Evolutionary conservation across 768 basidiomycete genomes (phyloP), one percentile per base, ranked within the genome.

Genomic region (Lactarius sp.): DNA sequence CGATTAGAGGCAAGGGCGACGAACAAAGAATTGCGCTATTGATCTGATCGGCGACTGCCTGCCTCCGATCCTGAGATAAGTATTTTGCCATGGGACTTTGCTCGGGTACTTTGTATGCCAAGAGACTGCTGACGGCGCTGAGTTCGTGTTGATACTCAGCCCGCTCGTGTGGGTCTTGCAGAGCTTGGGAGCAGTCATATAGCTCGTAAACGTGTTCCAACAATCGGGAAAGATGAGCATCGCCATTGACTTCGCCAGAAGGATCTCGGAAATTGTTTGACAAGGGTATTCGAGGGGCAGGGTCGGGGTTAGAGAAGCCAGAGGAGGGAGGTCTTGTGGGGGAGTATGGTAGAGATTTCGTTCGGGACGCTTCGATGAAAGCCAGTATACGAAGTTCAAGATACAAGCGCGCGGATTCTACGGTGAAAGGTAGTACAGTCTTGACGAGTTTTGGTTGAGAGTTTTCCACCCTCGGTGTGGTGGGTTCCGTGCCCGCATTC

Each of bases 321-420:
- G 57, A 59, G 18, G 18, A 34, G 33, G 51, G 3, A 20, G 61
- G 16, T 18, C 31, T 39, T 47, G 65, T 56, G 44, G 71, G 62
- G 31, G 75, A 73, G 69, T 80, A 81, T 3, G 75, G 75, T 18
- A 92, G 78, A 4, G 90, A 88, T 13, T 82, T 72, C 2, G 88
- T 88, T 34, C 93, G 85, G 66, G 92, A 85, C 22, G 86, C 82
- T 74, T 98, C 95, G 70, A 91, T 86, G 76, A 97, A 98, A 2
- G 84, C 83, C 47, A 90, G 86, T 53, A 97, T 90, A 55, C 87
- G 88, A 44, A 98, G 85, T 71, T 97, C 94, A 65, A 98, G 81
- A 18, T 79, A 77, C 57, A 96, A 79, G 69, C 94, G 91, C 1
- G 78, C 73, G n/a, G 93, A 88, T 52, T 87, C 80, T 33, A 86